phyloP scores from a whole-genome alignment of 352 stramenopile species.

The Paralagenidium karlingii region DNA sequence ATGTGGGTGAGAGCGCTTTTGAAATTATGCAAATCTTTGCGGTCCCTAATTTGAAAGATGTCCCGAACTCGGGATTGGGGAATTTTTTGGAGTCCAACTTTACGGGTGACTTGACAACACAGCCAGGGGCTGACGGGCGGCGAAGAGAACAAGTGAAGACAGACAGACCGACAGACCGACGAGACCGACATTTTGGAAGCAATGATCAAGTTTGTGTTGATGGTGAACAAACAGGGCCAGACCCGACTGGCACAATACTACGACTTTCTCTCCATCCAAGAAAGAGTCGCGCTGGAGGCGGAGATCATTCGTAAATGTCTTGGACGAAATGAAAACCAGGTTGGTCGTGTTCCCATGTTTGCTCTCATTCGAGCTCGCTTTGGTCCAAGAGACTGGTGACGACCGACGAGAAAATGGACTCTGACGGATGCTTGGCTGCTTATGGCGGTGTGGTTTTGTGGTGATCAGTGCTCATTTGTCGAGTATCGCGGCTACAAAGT shows the following conservation, averaged over 20 bases:
- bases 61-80: too few relatives aligned
- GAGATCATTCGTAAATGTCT: conserved; percentile 99
- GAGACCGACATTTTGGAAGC: conserved; percentile 1
- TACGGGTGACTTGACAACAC: too few relatives aligned
- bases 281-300: conserved; percentile 96
- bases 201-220: conserved; percentile 94
- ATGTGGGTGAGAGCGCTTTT: too few relatives aligned
- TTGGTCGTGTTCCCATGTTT: conserved; percentile 3
- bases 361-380: not conserved
- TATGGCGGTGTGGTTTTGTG: not conserved
- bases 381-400: too few relatives aligned
- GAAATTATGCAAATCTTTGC: too few relatives aligned
- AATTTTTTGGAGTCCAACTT: too few relatives aligned
- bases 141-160: conserved; percentile 3
- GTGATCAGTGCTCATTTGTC: conserved; percentile 96
- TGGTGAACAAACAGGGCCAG: conserved; percentile 99
- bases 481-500: conserved; percentile 99
- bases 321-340: conserved; percentile 93
- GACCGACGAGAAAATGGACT: too few relatives aligned
- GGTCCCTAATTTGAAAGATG: too few relatives aligned
- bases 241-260: conserved; percentile 99
- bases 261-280: conserved; percentile 97
- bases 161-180: not conserved
- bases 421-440: too few relatives aligned
- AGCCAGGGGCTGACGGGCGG: too few relatives aligned